Conservation (phyloP, 371 early-diverging fungal genomes). For the Mortierella sp. region DNA sequence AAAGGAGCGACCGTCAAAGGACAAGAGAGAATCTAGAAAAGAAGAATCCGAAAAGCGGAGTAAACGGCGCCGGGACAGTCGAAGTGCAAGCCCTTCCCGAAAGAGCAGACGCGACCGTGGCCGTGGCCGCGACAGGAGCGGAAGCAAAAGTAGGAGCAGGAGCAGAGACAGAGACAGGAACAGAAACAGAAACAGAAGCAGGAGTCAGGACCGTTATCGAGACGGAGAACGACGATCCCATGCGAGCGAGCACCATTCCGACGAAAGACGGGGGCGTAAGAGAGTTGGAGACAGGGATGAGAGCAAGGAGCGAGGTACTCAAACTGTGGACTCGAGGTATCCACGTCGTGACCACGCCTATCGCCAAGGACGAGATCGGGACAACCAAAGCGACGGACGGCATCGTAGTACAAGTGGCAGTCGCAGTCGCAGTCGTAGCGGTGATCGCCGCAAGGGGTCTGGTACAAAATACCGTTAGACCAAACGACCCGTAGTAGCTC, state of each 20-base stretch:
- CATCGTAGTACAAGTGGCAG: not conserved
- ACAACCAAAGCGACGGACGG: not conserved
- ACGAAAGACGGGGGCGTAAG: not conserved
- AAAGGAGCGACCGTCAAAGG: not conserved
- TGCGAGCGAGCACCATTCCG: not conserved
- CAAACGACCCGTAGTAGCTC: too few species aligned
- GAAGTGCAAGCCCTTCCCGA: conserved; percentile 11
- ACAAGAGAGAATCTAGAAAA: not conserved
- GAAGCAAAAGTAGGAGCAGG: too few species aligned
- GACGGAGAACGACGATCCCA: not conserved
- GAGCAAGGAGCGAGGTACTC: conserved; percentile 1
- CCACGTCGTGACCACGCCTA: not conserved
- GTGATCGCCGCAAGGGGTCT: not conserved
- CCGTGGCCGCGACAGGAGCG: conserved; percentile 1
- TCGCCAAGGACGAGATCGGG: not conserved
- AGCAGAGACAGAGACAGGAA: too few species aligned
- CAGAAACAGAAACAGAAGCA: not conserved
- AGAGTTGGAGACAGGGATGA: conserved; percentile 4
- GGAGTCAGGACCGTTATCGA: not conserved
- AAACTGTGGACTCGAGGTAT: not conserved
- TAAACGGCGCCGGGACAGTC: conserved; percentile 12
- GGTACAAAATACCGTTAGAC: too few species aligned
- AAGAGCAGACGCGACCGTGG: not conserved
- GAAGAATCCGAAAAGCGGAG: not conserved
- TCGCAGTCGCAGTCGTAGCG: conserved; percentile 16